phyloP scores from a whole-genome alignment of 2,329 filamentous ascomycete species.

The Teratosphaeria viscida region DNA sequence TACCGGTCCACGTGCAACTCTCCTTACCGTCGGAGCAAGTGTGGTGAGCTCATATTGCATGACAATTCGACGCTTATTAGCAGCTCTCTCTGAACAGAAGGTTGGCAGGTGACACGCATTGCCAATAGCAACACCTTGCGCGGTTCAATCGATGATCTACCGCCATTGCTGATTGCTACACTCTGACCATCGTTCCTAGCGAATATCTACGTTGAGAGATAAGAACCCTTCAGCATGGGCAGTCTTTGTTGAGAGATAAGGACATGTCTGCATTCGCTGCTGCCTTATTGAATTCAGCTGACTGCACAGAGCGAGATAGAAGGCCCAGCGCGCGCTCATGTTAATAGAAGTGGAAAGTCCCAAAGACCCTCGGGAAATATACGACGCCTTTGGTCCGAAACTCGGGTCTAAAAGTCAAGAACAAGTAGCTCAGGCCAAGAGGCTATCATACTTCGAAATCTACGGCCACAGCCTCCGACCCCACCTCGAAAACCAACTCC shows the following conservation, averaged over 20 bases:
- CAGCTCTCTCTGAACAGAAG: neutral
- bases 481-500: neutral
- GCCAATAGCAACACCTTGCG: neutral
- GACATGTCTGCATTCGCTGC: neutral
- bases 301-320: neutral
- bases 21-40: neutral
- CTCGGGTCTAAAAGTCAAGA: neutral
- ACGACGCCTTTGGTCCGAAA: too few relatives aligned
- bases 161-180: neutral
- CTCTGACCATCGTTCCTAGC: neutral
- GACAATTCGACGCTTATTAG: neutral
- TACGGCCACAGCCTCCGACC: neutral
- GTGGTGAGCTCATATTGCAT: neutral
- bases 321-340: neutral
- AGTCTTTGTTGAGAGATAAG: neutral
- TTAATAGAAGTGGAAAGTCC: too few relatives aligned
- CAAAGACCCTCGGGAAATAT: too few relatives aligned
- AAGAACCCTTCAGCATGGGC: neutral
- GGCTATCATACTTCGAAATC: neutral
- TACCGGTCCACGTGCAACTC: neutral
- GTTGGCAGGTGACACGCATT: neutral
- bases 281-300: neutral
- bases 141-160: neutral
- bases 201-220: neutral
- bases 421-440: neutral